Percentiles rank a stretch among this genome's conserved stretches.
Conservation (phyloP, 1,139 yeast species). For the Nakaseomyces delphensis region DNA sequence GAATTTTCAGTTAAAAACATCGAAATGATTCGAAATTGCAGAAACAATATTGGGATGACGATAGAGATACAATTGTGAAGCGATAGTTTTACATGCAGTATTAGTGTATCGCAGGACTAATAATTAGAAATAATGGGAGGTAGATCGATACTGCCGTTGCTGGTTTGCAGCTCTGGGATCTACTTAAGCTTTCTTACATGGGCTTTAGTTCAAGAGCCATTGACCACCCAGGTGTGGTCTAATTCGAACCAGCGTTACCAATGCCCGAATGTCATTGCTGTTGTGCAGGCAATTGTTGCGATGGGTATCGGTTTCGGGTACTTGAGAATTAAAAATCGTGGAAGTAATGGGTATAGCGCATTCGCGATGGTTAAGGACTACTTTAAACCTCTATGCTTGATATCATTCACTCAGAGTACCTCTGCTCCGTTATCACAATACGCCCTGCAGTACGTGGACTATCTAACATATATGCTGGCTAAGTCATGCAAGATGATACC, state of each 20-base stretch:
- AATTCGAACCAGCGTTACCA: conserved; percentile 49
- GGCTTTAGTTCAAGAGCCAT: conserved; percentile 86
- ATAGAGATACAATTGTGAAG: too few relatives aligned
- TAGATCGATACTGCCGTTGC: conserved; percentile 23
- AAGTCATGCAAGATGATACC: conserved; percentile 93
- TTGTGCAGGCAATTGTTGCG: conserved; percentile 68
- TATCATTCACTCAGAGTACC: conserved; percentile 70
- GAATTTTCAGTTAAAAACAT: conserved; percentile 1
- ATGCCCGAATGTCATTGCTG: conserved; percentile 68
- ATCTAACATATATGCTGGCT: conserved; percentile 73
- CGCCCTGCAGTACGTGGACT: conserved; percentile 75
- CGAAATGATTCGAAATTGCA: too few relatives aligned
- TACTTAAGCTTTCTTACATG: conserved; percentile 80
- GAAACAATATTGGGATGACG: too few relatives aligned
- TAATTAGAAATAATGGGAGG: background rate
- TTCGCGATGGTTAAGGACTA: conserved; percentile 25
- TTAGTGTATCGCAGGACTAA: too few relatives aligned
- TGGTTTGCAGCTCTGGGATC: conserved; percentile 60
- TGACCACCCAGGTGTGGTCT: conserved; percentile 72
- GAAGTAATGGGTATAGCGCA: conserved; percentile 12
- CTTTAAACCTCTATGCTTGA: conserved; percentile 42
- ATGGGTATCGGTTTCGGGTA: conserved; percentile 58
- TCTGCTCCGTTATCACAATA: conserved; percentile 75
- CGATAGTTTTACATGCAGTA: too few relatives aligned
- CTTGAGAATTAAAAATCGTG: conserved; percentile 35